Evolutionary conservation across 257 asterid species (phyloP).

Genomic region (Gentiana straminea): DNA sequence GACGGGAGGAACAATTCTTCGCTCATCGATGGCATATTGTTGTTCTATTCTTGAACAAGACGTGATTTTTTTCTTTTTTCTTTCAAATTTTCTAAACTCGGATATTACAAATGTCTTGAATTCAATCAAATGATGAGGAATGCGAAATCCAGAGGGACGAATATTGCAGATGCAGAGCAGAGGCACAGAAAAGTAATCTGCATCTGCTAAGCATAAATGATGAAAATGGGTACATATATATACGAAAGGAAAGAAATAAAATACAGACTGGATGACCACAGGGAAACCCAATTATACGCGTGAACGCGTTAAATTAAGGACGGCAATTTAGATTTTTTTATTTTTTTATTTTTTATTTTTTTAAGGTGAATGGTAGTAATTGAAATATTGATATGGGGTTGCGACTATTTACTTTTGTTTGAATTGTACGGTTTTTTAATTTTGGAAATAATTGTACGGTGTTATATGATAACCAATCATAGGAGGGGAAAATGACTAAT

Average conservation of each 20-base stretch:
- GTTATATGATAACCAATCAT: too few species aligned
- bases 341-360: too few species aligned
- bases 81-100: background rate
- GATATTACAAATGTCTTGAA: background rate
- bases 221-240: conserved; percentile 18
- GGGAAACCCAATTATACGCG: conserved; percentile 26
- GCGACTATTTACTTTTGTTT: too few species aligned
- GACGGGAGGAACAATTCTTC: conserved; percentile 50
- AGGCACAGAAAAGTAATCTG: conserved; percentile 14
- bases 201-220: conserved; percentile 37
- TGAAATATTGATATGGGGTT: too few species aligned
- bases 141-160: background rate
- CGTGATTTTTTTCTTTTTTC: background rate
- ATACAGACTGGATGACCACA: conserved; percentile 26
- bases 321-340: conserved; percentile 10
- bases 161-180: conserved; percentile 29
- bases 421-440: too few species aligned
- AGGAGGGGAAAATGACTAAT: too few species aligned
- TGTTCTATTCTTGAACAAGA: background rate
- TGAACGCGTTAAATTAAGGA: conserved; percentile 41
- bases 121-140: background rate
- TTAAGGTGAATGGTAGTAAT: too few species aligned
- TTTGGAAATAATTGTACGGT: too few species aligned
- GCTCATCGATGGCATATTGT: conserved; percentile 32
- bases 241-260: conserved; percentile 3